Evolutionary conservation across 345 rosid species (phyloP), one percentile per base, ranked within the genome.

Genomic region (Eucalyptus caleyi): DNA sequence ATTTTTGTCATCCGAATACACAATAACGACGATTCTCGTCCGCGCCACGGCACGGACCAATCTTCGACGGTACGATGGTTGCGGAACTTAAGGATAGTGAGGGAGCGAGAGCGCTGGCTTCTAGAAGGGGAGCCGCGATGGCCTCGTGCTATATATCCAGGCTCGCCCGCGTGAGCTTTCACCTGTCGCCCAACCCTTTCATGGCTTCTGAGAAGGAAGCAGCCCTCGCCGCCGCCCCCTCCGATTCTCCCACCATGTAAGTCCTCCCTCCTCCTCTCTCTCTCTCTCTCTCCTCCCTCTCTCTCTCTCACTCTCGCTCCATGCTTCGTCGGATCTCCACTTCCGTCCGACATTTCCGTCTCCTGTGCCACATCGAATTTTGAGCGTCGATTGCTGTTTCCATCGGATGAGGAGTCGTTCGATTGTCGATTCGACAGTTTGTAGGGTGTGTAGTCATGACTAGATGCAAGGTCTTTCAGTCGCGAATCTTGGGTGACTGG

Each of bases 131-230:
- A 19, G 30, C 16, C 10, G 44, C 14, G 86, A 82, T 77, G 86
- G 37, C 37, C 50, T 34, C 54, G 21, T 34, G 80, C 6, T 27
- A 23, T 18, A 83, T 45, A 50, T 51, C 50, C 3, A 34, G 94
- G 54, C 80, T 94, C 40, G 90, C 87, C 49, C 86, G 88, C 9
- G 26, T 93, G 77, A 91, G 91, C 15, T 93, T 92, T 51, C 93
- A 92, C 87, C 80, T 94, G 54, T 86, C 86, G 60, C 87, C 86
- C 47, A 83, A 47, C 90, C 87, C 87, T 65, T 77, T 88, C 90
- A 97, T 97, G 99, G 97, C 99, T 89, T 95, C 97, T 26, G 99
- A 97, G 96, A 96, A 96, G 92, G 98, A 96, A 44, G 98, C 98
- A 60, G 97, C 99, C 87, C 92, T 94, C 3, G 91, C 95, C 14